A percentile compares a stretch with the other conserved stretches of the same genome.
phyloP scores from a whole-genome alignment of 1,139 yeast species.

The Yamadazyma trypodendri region DNA sequence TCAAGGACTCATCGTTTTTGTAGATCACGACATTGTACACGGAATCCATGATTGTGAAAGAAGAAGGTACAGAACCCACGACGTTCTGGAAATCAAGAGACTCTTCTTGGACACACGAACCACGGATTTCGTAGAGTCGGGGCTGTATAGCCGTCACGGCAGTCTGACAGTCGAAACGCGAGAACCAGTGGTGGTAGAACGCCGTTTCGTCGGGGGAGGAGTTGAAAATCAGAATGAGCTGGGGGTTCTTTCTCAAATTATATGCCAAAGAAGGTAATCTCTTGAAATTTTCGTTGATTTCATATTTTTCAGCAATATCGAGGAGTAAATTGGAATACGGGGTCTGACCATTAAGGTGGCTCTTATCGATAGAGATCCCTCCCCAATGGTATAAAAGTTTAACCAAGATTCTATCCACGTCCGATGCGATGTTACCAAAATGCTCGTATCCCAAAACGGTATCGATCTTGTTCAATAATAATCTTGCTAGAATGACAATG shows the following conservation, averaged over 20 bases:
- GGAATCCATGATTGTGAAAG: constrained; percentile 32
- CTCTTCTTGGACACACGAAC: constrained; percentile 8
- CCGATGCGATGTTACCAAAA: constrained; percentile 26
- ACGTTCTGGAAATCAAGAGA: constrained; percentile 22
- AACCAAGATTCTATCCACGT: constrained; percentile 27
- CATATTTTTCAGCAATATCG: constrained; percentile 16
- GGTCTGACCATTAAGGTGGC: constrained; percentile 15
- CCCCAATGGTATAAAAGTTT: constrained; percentile 34
- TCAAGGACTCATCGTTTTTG: constrained; percentile 18
- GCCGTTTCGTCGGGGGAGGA: constrained; percentile 48
- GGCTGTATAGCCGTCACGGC: constrained; percentile 31
- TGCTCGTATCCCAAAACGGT: constrained; percentile 35
- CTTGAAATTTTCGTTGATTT: constrained; percentile 26
- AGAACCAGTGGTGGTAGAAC: constrained; percentile 33
- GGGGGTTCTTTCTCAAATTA: constrained; percentile 34
- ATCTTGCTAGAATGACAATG: constrained; percentile 29
- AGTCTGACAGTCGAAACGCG: constrained; percentile 16
- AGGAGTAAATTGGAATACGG: constrained; percentile 23
- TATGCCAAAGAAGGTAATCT: constrained; percentile 29
- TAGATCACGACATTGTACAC: constrained; percentile 28
- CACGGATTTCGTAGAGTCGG: constrained; percentile 17
- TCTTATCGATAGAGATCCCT: constrained; percentile 20
- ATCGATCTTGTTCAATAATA: constrained; percentile 35
- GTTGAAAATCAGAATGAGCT: constrained; percentile 36
- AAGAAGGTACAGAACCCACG: constrained; percentile 13